Percentiles rank a stretch among this genome's conserved stretches.
Conservation (phyloP, 2,329 filamentous ascomycete species). For the Chaetomiaceae sp. region DNA sequence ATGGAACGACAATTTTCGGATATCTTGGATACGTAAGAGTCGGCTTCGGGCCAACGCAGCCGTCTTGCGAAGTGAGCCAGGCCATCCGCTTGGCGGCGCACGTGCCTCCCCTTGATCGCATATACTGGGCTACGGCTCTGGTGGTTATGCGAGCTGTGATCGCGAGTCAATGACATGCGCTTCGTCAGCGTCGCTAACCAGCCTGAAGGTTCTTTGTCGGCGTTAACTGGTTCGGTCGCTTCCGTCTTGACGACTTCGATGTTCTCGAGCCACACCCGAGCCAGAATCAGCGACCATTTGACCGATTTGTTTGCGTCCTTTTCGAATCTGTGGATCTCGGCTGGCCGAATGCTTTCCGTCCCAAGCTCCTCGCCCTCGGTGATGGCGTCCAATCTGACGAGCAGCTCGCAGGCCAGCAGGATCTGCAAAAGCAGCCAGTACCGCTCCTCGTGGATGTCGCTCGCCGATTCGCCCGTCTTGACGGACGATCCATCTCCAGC, state of each 20-base stretch:
- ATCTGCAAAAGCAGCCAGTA: constrained; percentile 66
- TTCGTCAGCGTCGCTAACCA: constrained; percentile 58
- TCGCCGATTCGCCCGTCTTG: constrained; percentile 43
- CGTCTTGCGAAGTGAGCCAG: constrained; percentile 60
- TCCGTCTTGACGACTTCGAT: constrained; percentile 52
- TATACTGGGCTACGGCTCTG: constrained; percentile 38
- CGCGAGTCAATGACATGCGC: constrained; percentile 44
- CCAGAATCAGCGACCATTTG: constrained; percentile 63
- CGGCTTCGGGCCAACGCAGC: constrained; percentile 59
- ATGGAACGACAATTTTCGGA: constrained; percentile 45
- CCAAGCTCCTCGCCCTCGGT: constrained; percentile 57
- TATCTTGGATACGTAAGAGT: constrained; percentile 46
- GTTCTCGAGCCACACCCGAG: constrained; percentile 64
- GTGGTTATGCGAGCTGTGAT: constrained; percentile 35
- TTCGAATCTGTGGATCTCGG: constrained; percentile 58
- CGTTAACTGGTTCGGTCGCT: constrained; percentile 25
- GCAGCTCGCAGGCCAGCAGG: constrained; percentile 60
- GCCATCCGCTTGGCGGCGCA: constrained; percentile 56
- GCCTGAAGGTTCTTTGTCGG: constrained; percentile 35
- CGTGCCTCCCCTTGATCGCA: constrained; percentile 51
- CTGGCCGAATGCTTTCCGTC: constrained; percentile 47
- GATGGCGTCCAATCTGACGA: constrained; percentile 59
- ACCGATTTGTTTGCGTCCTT: constrained; percentile 58
- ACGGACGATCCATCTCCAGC: constrained; percentile 51
- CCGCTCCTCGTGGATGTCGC: constrained; percentile 56